Base-by-base conservation (phyloP, 805 yeast genomes). In the Metschnikowia anglica region DNA sequence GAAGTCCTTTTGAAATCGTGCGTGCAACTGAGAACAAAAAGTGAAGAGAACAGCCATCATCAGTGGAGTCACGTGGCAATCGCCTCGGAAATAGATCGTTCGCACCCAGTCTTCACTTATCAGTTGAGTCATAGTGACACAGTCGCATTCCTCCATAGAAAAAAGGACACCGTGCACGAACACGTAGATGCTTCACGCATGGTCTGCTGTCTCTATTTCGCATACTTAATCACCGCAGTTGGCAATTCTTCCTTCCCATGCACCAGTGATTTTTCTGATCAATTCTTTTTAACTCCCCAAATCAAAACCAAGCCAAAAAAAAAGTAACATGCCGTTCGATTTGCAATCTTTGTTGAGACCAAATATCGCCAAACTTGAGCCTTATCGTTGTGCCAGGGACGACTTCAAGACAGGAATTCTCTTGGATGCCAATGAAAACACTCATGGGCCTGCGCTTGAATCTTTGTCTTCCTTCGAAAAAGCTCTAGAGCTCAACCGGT, bases 361-460 rank as follows among this genome's bases (percentile, higher is more conserved):
- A 16, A 93, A 91, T 54, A 88, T 93, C 46, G 74, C 79, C 46
- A 66, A 77, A 2, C 72, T 93, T 43, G 89, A 85, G 69, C 98
- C 99, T 7, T 93, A 93, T 63, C 77, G 96, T 40, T 93, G 99
- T 65, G 99, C 99, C 3, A 74, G 99, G 66, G 99, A 93, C 59
- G 98, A 91, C 60, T 91, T 83, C 73, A 85, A 79, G 45, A 88
- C 76, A 27, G 99, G 99, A 23, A 73, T 93, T 33, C 72, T 93
- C 17, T 71, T 93, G 40, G 99, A 93, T 64, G 99, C 99, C 43
- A 93, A 93, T 58, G 99, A 93, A 65, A 93, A 93, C 61, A 84
- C 98, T 2, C 85, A 83, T 59, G 99, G 98, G 0, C 91, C 97
- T 3, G 80, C 95, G 1, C 63, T 88, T 12, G 45, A 66, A 2